Evolutionary conservation across 768 basidiomycete species (phyloP).

Genomic region (Psilocybe cyanescens): DNA sequence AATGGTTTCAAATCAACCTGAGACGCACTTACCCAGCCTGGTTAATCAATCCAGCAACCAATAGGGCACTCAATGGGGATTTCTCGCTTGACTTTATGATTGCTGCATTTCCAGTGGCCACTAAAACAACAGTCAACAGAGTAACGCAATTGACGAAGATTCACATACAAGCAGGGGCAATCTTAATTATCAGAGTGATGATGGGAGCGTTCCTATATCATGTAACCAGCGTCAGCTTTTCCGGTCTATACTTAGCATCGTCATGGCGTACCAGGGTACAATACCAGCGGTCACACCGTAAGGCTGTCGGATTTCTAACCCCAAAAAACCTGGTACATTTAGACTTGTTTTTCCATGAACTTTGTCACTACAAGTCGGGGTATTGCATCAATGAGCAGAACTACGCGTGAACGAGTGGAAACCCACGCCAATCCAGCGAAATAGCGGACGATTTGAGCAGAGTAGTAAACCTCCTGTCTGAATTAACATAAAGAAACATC

Average conservation of each 20-base stretch:
- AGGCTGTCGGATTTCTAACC: neutral
- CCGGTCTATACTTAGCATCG: too few relatives aligned
- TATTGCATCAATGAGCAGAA: too few relatives aligned
- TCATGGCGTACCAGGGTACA: neutral
- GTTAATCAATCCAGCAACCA: conserved; percentile 13
- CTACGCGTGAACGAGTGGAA: too few relatives aligned
- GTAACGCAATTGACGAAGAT: neutral
- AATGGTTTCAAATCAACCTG: too few relatives aligned
- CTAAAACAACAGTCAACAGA: neutral
- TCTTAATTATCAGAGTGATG: conserved; percentile 1
- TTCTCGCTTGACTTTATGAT: conserved; percentile 59
- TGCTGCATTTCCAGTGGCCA: conserved; percentile 8
- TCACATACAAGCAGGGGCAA: conserved; percentile 4
- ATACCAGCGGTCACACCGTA: neutral
- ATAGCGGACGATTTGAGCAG: neutral
- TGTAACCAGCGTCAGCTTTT: too few relatives aligned
- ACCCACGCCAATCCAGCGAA: neutral
- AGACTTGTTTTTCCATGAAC: neutral
- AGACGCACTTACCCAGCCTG: conserved; percentile 62
- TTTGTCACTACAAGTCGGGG: neutral
- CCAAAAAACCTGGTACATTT: neutral
- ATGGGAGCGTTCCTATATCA: conserved; percentile 3
- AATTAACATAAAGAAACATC: neutral
- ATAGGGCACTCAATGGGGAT: conserved; percentile 37
- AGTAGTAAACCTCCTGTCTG: neutral